Percentiles rank a stretch among this genome's conserved stretches.
These are phyloP conservation scores for Oxyria digyna DNA, from an alignment of 148 eudicot genomes.

Conservation along the genomic window DNA sequence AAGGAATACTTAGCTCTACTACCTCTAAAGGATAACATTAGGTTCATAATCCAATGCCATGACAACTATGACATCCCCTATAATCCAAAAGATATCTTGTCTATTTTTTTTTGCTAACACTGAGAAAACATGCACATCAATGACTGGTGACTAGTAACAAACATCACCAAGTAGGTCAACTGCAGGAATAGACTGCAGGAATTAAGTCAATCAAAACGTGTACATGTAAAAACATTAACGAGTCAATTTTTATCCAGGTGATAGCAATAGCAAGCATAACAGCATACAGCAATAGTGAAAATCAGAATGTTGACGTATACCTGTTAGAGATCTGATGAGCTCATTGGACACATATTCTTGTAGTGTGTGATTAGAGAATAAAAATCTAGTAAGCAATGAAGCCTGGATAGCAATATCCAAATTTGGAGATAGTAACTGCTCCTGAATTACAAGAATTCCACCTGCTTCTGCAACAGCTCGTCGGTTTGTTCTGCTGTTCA, in stretches of 20 bases:
- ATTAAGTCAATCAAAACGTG: neutral
- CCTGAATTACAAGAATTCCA: conserved; percentile 64
- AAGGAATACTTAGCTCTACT: neutral
- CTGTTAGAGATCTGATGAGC: conserved; percentile 69
- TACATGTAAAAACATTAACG: neutral
- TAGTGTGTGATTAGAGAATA: conserved; percentile 73
- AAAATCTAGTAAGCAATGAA: conserved; percentile 48
- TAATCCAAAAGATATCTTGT: neutral
- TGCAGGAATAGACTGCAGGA: neutral
- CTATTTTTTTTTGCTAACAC: neutral
- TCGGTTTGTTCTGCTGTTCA: conserved; percentile 65
- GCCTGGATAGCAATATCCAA: conserved; percentile 55
- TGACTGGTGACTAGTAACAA: neutral
- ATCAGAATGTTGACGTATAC: conserved; percentile 16
- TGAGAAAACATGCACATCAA: neutral
- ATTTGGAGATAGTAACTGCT: conserved; percentile 41
- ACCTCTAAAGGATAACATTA: neutral
- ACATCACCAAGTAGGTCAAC: neutral
- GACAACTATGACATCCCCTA: neutral
- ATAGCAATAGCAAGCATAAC: too few relatives aligned
- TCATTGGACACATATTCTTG: conserved; percentile 73
- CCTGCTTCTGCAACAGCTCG: conserved; percentile 87
- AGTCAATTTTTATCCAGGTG: neutral
- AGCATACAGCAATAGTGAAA: neutral
- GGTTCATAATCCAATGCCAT: neutral